These are phyloP conservation scores for Chiua virens DNA, from an alignment of 768 basidiomycete genomes.

Conservation along the genomic window DNA sequence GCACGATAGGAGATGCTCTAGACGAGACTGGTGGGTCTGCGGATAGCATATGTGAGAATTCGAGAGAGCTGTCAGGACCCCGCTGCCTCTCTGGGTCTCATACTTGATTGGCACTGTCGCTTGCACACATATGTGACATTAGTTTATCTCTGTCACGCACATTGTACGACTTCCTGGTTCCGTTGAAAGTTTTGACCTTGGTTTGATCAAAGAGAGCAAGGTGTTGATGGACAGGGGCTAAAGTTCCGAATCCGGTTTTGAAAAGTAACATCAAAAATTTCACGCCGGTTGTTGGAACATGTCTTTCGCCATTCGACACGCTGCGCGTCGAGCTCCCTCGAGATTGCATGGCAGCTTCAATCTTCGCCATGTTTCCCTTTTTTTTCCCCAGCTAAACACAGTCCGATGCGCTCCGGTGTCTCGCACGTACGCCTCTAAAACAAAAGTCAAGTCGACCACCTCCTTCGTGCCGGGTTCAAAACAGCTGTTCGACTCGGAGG, in stretches of 20 bases:
- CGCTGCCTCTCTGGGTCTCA: too few relatives aligned
- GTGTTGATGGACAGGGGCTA: too few relatives aligned
- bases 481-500: conserved; percentile 53
- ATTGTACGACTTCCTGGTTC: too few relatives aligned
- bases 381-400: neutral
- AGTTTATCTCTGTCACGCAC: too few relatives aligned
- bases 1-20: neutral
- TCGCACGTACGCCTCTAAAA: conserved; percentile 30
- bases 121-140: too few relatives aligned
- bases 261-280: too few relatives aligned
- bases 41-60: too few relatives aligned
- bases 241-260: too few relatives aligned
- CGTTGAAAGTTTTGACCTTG: too few relatives aligned
- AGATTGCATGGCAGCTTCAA: neutral
- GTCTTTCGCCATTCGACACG: neutral
- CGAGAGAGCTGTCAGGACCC: too few relatives aligned
- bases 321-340: conserved; percentile 1
- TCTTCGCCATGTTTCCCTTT: neutral
- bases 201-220: too few relatives aligned
- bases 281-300: neutral
- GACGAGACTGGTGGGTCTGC: neutral
- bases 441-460: conserved; percentile 49
- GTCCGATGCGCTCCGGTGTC: neutral
- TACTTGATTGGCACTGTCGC: too few relatives aligned
- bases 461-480: conserved; percentile 68